Base-by-base conservation (phyloP, 2,329 filamentous ascomycete genomes). In the Arthrobotrys sphaeroides region DNA sequence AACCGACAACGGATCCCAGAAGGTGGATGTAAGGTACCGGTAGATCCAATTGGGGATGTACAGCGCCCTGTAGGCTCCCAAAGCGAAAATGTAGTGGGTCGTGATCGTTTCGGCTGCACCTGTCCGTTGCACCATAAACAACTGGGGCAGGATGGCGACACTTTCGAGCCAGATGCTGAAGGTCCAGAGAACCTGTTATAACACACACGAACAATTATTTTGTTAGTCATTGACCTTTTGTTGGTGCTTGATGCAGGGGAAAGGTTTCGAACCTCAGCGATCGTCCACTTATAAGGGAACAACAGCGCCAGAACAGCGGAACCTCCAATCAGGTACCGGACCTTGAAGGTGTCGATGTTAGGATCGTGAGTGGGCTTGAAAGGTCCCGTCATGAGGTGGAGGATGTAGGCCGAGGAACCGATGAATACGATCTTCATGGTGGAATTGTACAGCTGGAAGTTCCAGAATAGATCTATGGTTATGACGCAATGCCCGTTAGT, bases 11-110 rank as follows among this genome's bases (percentile, higher is more conserved):
- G 90, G 91, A 82, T 98, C 94, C 79, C 90, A 91, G 82, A 93
- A 90, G 49, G 84, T 82, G 83, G 97, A 93, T 60, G 88, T 87
- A 79, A 91, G 88, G 84, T 94, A 98, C 67, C 95, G 87, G 84
- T 92, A 98, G 80, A 98, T 89, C 95, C 95, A 99, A 85, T 99
- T 99, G 78, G 95, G 95, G 79, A 99, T 99, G 84, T 99, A 99
- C 68, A 99, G 86, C 2, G 94, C 92, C 69, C 95, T 88, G 85
- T 99, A 99, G 77, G 90, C 85, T 33, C 95, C 95, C 38, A 99
- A 86, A 12, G 96, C 94, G 81, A 97, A 97, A 43, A 99, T 88
- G 83, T 99, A 99, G 84, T 99, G 94, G 0, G 94, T 97, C 10
- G 95, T 99, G 81, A 99, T 99, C n/a, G 95, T 97, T 85, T 99